These are phyloP conservation scores for Linum usitatissimum DNA, from an alignment of 345 rosid species.

Conservation along the genomic window DNA sequence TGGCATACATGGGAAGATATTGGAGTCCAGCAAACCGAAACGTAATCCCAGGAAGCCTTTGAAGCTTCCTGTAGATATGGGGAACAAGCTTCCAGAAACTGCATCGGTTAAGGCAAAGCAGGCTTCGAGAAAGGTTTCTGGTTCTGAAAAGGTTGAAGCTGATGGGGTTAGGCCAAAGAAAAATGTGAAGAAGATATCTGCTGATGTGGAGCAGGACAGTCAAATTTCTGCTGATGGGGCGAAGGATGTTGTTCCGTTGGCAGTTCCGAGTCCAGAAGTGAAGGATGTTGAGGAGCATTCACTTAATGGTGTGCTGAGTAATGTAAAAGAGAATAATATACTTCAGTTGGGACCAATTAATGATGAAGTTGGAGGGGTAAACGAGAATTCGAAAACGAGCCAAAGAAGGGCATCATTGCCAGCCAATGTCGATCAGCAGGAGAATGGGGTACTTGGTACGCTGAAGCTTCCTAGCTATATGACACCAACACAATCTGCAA, in stretches of 20 bases:
- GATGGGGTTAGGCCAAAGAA: slow-evolving; percentile 35
- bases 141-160: slow-evolving; percentile 33
- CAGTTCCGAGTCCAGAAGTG: slow-evolving; percentile 17
- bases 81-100: slow-evolving; percentile 33
- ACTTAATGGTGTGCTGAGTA: slow-evolving; percentile 25
- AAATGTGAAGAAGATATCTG: slow-evolving; percentile 29
- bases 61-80: slow-evolving; percentile 20
- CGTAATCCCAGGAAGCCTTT: slow-evolving; percentile 38
- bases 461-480: slow-evolving; percentile 66
- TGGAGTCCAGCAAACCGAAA: slow-evolving; percentile 38
- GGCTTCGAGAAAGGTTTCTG: slow-evolving; percentile 34
- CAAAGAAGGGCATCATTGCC: slow-evolving; percentile 64
- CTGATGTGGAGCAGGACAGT: slow-evolving; percentile 23
- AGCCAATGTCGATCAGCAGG: slow-evolving; percentile 43
- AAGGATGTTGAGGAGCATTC: slow-evolving; percentile 15
- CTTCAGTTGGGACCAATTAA: slow-evolving; percentile 21
- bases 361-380: slow-evolving; percentile 22
- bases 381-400: slow-evolving; percentile 33
- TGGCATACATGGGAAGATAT: slow-evolving; percentile 25
- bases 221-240: slow-evolving; percentile 30
- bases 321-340: slow-evolving; percentile 20
- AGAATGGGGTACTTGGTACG: slow-evolving; percentile 36
- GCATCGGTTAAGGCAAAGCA: slow-evolving; percentile 44
- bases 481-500: slow-evolving; percentile 83
- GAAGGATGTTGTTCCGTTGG: slow-evolving; percentile 14